Evolutionary conservation across 768 basidiomycete genomes (phyloP).

Genomic region (Strobilomyces echinocephalus): DNA sequence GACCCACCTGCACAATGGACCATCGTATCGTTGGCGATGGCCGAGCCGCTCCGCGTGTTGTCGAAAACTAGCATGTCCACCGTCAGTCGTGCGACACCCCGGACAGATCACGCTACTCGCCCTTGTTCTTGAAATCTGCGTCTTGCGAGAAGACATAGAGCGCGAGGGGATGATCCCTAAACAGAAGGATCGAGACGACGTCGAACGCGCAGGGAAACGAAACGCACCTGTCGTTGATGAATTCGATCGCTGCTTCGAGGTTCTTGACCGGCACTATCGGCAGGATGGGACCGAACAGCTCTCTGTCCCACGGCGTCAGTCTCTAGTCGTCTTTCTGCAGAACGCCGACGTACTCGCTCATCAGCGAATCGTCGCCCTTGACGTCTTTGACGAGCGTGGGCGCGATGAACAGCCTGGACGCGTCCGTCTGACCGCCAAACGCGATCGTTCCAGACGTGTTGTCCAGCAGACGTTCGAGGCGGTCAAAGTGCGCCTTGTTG

Average conservation of each 20-base stretch:
- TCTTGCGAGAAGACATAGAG: slow-evolving; percentile 74
- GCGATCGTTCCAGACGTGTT: slow-evolving; percentile 61
- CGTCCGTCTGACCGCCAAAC: slow-evolving; percentile 59
- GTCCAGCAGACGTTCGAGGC: slow-evolving; percentile 60
- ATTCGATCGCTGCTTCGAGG: slow-evolving; percentile 66
- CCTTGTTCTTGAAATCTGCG: slow-evolving; percentile 53
- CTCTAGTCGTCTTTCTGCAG: neutral
- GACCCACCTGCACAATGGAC: slow-evolving; percentile 54
- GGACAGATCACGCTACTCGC: slow-evolving; percentile 30
- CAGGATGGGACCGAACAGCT: slow-evolving; percentile 80
- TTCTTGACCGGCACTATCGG: slow-evolving; percentile 69
- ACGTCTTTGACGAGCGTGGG: slow-evolving; percentile 72
- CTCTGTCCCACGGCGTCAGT: slow-evolving; percentile 39
- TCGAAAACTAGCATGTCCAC: slow-evolving; percentile 46
- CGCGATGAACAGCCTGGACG: slow-evolving; percentile 56
- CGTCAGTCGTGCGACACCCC: neutral
- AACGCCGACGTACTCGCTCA: slow-evolving; percentile 57
- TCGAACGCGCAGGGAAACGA: neutral
- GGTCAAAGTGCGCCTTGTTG: slow-evolving; percentile 47
- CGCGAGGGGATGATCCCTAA: slow-evolving; percentile 67
- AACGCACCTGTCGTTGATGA: slow-evolving; percentile 55
- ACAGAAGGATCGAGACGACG: neutral
- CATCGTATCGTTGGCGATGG: slow-evolving; percentile 64
- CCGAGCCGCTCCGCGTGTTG: slow-evolving; percentile 68
- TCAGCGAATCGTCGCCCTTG: slow-evolving; percentile 58